Evolutionary conservation across 257 asterid genomes (phyloP), one percentile per base, ranked within the genome.

Genomic region (Gynochthodes officinalis): DNA sequence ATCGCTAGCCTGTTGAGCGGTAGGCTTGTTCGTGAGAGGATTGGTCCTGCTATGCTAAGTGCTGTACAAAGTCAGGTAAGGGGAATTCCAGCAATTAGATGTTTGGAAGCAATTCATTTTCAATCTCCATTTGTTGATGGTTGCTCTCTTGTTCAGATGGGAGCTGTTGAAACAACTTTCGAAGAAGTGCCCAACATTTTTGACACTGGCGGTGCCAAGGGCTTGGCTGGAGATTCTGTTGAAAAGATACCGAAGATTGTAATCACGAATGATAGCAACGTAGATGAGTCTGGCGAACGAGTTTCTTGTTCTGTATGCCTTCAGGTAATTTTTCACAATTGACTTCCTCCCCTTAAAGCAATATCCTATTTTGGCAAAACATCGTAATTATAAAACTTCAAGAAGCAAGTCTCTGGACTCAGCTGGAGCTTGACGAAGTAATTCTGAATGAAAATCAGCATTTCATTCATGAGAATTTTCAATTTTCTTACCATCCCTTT

Each of bases 41-140:
- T 95, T 42, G 99, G 98, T 72, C 98, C 99, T 2, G 97, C 99
- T n/a, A 95, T 91, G 98, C 90, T 95, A 50, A 95, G 99, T 77
- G 97, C 99, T 37, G 99, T 95, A 53, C 98, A 95, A 73, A 95
- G 98, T 81, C 99, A 95, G 97, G 99, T 90, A 81, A 62, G 35
- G 53, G 69, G 35, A 55, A 33, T 2, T 14, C 28, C 37, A 8
- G 37, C 42, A 4, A 25, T 30, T 48, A 15, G 63, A 12, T 14
- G 33, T 23, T 50, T 28, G 27, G 12, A 57, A 23, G 50, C 15
- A 53, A 27, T 58, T 44, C 25, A 2, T 39, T 32, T 57, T 50
- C 8, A 21, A 28, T 71, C 72, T 42, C 39, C 39, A 50, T 65
- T 58, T 60, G 42, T 61, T 80, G 15, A 52, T 46, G 19, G 50